phyloP scores from a whole-genome alignment of 768 basidiomycete genomes.

The Naganishia friedmannii region DNA sequence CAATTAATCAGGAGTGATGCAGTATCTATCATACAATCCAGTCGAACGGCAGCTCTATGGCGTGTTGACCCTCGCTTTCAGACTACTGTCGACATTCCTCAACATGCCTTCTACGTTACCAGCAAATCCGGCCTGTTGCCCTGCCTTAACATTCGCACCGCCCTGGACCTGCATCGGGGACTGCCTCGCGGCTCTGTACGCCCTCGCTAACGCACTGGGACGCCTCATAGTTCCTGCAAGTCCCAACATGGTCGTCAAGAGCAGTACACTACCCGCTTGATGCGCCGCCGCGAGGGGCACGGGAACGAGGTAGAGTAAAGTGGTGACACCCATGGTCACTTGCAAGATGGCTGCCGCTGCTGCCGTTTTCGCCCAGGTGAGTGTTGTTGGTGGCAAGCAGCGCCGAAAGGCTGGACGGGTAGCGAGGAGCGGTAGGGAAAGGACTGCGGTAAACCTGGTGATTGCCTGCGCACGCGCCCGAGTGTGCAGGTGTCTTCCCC shows the following conservation, averaged over 20 bases:
- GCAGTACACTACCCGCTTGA: constrained; percentile 87
- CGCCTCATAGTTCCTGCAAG: constrained; percentile 67
- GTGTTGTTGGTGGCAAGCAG: constrained; percentile 63
- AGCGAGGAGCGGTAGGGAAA: constrained; percentile 38
- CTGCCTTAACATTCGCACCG: neutral
- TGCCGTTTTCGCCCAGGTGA: constrained; percentile 66
- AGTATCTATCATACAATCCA: too few relatives aligned
- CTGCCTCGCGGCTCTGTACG: constrained; percentile 36
- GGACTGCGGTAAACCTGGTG: constrained; percentile 65
- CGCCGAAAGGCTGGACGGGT: constrained; percentile 57
- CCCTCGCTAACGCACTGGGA: constrained; percentile 65
- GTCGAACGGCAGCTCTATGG: constrained; percentile 17
- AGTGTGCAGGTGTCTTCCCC: too few relatives aligned
- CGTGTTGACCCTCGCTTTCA: constrained; percentile 26
- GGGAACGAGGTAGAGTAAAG: constrained; percentile 87
- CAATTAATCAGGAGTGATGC: too few relatives aligned
- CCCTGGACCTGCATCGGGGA: neutral
- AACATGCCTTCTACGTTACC: neutral
- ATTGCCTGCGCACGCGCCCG: too few relatives aligned
- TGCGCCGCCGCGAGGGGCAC: constrained; percentile 87
- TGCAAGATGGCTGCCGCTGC: constrained; percentile 59
- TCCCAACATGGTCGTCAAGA: constrained; percentile 79
- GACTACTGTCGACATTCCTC: constrained; percentile 24
- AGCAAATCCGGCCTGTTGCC: neutral
- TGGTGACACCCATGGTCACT: constrained; percentile 71